Evolutionary conservation across 2,329 filamentous ascomycete species (phyloP), one percentile per base, ranked within the genome.

Genomic region (Aureobasidium subglaciale): DNA sequence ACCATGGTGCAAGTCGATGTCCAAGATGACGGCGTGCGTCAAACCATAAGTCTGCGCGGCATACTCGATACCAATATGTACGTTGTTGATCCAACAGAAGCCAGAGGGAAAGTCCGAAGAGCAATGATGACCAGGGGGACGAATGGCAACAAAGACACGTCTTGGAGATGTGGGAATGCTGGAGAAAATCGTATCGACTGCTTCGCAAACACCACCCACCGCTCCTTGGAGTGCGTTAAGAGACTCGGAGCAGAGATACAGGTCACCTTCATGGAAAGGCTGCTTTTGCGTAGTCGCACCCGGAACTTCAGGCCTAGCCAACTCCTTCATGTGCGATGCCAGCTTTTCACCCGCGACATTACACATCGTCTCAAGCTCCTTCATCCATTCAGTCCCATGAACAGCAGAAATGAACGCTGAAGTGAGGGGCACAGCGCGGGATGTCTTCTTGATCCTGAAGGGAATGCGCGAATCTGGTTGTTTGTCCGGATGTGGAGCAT

Each of bases 51-150:
- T 81, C 59, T 92, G 82, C 18, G 89, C 85, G 10, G 86, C 92
- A 69, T 99, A 88, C 69, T 95, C 88, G 61, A 99, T 96, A 0
- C 92, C 93, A 20, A 99, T 89, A 67, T 97, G 92, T 0, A 99
- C 90, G 67, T 99, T 99, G 70, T 99, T 99, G 49, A 99, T 75
- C 92, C 93, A 99, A 73, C 93, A 99, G 68, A 99, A 99, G 0
- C 93, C 93, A 2, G 92, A 96, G 0, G 93, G 93, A 63, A 87
- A 86, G 48, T 87, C 83, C 4, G 89, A 83, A 2, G 92, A 96
- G 71, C 93, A 99, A 67, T 99, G 93, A 68, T 99, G 93, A 1
- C 93, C 93, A 0, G 93, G 93, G 4, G 93, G 93, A 29, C 93
- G 84, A 48, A 97, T 87, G 25, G 87, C 91, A 48, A 97, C 90